These are phyloP conservation scores for Aspergillus haitiensis DNA, from an alignment of 495 filamentous ascomycete genomes.

Conservation along the genomic window DNA sequence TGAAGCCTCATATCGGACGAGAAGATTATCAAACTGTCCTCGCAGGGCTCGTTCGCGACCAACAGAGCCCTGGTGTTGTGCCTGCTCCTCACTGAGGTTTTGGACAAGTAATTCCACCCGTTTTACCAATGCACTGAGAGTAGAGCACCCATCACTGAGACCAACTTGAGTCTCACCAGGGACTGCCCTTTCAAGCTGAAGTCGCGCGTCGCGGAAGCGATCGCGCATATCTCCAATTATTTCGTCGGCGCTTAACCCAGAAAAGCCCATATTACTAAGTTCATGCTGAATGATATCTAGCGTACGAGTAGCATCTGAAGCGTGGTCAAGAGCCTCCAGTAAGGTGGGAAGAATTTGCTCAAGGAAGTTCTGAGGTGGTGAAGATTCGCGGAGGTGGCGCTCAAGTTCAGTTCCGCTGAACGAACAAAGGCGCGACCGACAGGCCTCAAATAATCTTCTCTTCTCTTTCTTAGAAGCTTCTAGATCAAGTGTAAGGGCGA, in stretches of 20 bases:
- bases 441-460: conserved; percentile 40
- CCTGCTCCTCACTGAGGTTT: conserved; percentile 35
- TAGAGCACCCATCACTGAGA: conserved; percentile 40
- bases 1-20: conserved; percentile 40
- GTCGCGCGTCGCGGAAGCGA: conserved; percentile 63
- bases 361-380: conserved; percentile 43
- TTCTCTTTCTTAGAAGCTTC: conserved; percentile 43
- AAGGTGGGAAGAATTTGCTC: conserved; percentile 36
- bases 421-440: conserved; percentile 34
- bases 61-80: conserved; percentile 32
- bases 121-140: conserved; percentile 36
- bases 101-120: conserved; percentile 41
- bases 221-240: conserved; percentile 51
- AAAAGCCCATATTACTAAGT: conserved; percentile 57
- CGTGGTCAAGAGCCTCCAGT: conserved; percentile 37
- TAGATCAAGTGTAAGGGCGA: conserved; percentile 33
- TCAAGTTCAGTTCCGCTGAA: conserved; percentile 38
- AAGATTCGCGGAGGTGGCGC: conserved; percentile 33
- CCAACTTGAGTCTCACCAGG: conserved; percentile 60
- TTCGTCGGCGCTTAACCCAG: conserved; percentile 46
- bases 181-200: conserved; percentile 65
- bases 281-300: conserved; percentile 43
- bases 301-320: conserved; percentile 37
- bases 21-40: conserved; percentile 43
- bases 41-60: conserved; percentile 41